A percentile compares a stretch with the other conserved stretches of the same genome.
Evolutionary conservation across 225 moss, liverwort and hornwort species (phyloP).

Genomic region (Antitrichia curtipendula): DNA sequence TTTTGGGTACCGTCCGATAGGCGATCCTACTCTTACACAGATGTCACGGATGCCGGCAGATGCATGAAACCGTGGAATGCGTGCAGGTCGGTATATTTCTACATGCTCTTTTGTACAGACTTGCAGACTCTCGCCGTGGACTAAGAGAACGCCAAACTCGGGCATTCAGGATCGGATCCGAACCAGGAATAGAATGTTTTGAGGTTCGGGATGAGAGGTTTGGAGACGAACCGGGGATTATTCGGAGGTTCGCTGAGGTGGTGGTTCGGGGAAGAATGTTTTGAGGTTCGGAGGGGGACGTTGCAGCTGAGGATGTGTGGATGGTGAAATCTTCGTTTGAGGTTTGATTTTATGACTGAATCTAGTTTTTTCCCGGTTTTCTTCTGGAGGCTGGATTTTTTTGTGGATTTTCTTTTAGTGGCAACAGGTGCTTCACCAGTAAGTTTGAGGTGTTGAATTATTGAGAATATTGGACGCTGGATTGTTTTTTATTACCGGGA

Average conservation of each 20-base stretch:
- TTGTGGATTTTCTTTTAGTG: too few species aligned
- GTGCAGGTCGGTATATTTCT: constrained; percentile 10
- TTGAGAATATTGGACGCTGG: background rate
- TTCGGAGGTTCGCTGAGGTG: background rate
- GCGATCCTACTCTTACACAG: background rate
- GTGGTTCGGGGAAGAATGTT: background rate
- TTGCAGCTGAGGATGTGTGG: background rate
- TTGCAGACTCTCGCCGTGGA: background rate
- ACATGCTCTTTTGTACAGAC: background rate
- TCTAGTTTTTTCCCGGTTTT: background rate
- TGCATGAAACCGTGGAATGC: background rate
- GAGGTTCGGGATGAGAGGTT: background rate
- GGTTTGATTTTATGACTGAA: background rate
- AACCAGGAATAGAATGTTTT: background rate
- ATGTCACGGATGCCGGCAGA: background rate
- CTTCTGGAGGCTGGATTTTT: too few species aligned
- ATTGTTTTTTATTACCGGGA: background rate
- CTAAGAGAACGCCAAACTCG: background rate
- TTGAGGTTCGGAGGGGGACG: background rate
- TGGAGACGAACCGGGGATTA: background rate
- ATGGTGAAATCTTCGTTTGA: background rate
- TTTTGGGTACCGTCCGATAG: background rate
- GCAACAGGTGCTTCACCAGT: constrained; percentile 15
- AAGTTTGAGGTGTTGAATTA: constrained; percentile 1
- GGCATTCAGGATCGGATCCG: background rate